These are phyloP conservation scores for Neospora caninum DNA, from an alignment of 169 alveolate species.

Conservation along the genomic window DNA sequence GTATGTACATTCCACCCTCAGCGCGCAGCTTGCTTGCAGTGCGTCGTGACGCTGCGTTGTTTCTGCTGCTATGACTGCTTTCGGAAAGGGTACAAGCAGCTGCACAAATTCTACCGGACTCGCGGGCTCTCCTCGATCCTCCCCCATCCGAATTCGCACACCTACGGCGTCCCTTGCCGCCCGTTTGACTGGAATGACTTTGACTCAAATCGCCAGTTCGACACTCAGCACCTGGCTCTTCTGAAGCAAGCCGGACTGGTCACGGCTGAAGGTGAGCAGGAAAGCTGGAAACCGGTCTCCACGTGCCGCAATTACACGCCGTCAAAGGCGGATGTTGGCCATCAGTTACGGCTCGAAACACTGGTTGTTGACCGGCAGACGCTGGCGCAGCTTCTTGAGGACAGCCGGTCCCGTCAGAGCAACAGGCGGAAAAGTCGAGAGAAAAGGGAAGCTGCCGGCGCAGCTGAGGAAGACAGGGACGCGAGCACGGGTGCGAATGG, in stretches of 20 bases:
- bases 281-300: constrained; percentile 73
- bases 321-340: constrained; percentile 78
- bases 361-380: constrained; percentile 31
- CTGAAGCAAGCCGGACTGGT: constrained; percentile 77
- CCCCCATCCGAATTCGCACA: constrained; percentile 78
- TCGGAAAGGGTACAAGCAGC: constrained; percentile 75
- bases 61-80: constrained; percentile 79
- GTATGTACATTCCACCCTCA: constrained; percentile 83
- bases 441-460: background rate
- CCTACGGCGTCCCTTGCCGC: constrained; percentile 82
- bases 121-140: constrained; percentile 76
- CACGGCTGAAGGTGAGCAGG: constrained; percentile 59
- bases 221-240: constrained; percentile 76
- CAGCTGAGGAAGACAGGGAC: background rate
- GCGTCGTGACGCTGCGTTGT: constrained; percentile 79
- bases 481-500: background rate
- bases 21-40: constrained; percentile 77
- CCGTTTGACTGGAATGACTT: constrained; percentile 79
- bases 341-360: constrained; percentile 77
- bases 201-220: constrained; percentile 76
- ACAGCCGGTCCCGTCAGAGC: background rate
- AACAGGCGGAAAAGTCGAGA: background rate
- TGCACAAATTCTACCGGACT: constrained; percentile 76
- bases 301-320: constrained; percentile 79
- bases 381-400: background rate